Evolutionary conservation across 768 basidiomycete genomes (phyloP).

Genomic region (Phylloporus arenicola): DNA sequence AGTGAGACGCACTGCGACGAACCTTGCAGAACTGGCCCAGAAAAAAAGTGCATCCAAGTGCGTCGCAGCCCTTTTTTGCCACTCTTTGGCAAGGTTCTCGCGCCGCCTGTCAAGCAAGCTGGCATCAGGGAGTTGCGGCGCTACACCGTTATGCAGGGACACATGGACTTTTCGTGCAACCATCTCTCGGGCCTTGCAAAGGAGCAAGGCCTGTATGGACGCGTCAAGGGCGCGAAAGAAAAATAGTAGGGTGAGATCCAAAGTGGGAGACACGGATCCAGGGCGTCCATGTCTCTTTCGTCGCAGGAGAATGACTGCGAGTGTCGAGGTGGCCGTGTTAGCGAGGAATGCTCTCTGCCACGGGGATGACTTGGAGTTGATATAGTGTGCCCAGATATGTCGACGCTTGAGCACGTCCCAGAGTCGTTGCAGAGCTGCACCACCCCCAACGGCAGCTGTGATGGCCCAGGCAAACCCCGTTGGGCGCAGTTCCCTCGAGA

Average conservation of each 20-base stretch:
- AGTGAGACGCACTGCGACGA: conserved; percentile 10
- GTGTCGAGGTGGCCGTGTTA: conserved; percentile 49
- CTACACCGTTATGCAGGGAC: background rate
- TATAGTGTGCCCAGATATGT: background rate
- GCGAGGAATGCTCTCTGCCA: conserved; percentile 53
- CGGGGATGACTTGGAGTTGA: conserved; percentile 29
- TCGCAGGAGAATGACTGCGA: conserved; percentile 57
- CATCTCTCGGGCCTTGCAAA: conserved; percentile 16
- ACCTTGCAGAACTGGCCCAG: conserved; percentile 78
- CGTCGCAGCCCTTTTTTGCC: conserved; percentile 35
- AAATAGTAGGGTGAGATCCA: conserved; percentile 65
- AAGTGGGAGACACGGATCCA: conserved; percentile 42
- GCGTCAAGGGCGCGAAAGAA: conserved; percentile 68
- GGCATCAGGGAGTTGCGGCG: background rate
- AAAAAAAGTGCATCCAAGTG: conserved; percentile 66
- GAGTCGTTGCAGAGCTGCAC: conserved; percentile 45
- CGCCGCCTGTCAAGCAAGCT: conserved; percentile 4
- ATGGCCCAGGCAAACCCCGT: conserved; percentile 70
- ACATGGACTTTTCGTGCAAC: background rate
- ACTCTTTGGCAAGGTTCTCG: conserved; percentile 25
- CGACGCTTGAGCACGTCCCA: conserved; percentile 31
- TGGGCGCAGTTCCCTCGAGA: conserved; percentile 52
- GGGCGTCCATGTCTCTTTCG: conserved; percentile 32
- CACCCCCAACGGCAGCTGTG: conserved; percentile 59
- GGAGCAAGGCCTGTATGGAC: conserved; percentile 47